Evolutionary conservation across 345 rosid genomes (phyloP).

Genomic region (Turritis glabra): DNA sequence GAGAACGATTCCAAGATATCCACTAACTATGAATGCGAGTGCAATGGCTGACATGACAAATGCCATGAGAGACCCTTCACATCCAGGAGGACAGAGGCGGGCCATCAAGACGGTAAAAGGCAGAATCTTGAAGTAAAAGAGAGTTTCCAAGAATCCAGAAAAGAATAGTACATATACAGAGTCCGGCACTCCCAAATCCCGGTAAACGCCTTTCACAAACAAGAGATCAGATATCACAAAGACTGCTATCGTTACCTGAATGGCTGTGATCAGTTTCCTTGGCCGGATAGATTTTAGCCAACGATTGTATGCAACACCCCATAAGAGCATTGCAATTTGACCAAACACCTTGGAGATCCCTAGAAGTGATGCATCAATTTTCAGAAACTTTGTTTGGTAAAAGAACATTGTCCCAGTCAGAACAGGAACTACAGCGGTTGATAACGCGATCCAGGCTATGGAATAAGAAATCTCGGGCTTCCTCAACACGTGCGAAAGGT

Average conservation of each 20-base stretch:
- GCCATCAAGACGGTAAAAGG: conserved; percentile 78
- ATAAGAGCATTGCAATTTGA: conserved; percentile 73
- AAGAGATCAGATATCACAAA: conserved; percentile 72
- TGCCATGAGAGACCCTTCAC: conserved; percentile 90
- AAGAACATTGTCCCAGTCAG: conserved; percentile 92
- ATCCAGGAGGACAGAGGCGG: conserved; percentile 74
- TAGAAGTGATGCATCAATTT: conserved; percentile 55
- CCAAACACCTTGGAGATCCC: conserved; percentile 90
- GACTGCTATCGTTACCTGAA: conserved; percentile 64
- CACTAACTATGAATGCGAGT: conserved; percentile 68
- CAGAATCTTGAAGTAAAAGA: conserved; percentile 70
- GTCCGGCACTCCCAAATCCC: conserved; percentile 61
- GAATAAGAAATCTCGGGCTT: conserved; percentile 70
- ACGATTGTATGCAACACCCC: conserved; percentile 68
- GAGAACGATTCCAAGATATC: conserved; percentile 75
- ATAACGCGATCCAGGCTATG: conserved; percentile 73
- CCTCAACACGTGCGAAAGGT: conserved; percentile 53
- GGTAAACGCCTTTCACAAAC: conserved; percentile 67
- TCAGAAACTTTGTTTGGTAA: conserved; percentile 72
- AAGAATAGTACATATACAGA: conserved; percentile 57
- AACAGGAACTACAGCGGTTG: conserved; percentile 72
- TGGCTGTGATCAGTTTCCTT: conserved; percentile 59
- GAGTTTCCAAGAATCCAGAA: conserved; percentile 72
- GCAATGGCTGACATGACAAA: conserved; percentile 77
- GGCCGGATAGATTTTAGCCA: conserved; percentile 60